Conservation (phyloP, 202 grass and related monocot genomes). For the Carex sylvatica region DNA sequence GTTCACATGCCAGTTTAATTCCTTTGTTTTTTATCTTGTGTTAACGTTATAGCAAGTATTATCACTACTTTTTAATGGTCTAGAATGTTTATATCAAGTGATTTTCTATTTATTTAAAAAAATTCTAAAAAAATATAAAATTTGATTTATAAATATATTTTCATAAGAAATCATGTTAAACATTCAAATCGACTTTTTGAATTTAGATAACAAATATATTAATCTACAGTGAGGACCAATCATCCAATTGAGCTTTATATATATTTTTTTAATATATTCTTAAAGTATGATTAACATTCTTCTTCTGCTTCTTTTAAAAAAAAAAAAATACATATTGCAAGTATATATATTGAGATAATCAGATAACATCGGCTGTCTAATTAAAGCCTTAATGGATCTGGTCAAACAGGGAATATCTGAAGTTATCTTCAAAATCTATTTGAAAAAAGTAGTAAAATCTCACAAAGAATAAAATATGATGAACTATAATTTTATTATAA, state of each 20-base stretch:
- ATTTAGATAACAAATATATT: too few relatives aligned
- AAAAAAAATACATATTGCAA: background rate
- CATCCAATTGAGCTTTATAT: too few relatives aligned
- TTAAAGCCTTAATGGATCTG: background rate
- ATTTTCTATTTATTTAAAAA: too few relatives aligned
- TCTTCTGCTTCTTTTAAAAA: background rate
- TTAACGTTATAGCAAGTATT: background rate
- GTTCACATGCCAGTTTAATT: background rate
- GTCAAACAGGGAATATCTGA: slow-evolving; percentile 18
- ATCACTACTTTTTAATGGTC: too few relatives aligned
- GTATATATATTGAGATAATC: background rate
- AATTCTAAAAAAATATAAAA: too few relatives aligned
- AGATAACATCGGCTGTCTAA: background rate
- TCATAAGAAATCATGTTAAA: too few relatives aligned
- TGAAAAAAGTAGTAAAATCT: slow-evolving; percentile 27
- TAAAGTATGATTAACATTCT: background rate
- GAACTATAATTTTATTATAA: background rate
- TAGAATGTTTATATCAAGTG: too few relatives aligned
- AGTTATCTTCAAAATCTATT: slow-evolving; percentile 19
- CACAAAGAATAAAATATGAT: slow-evolving; percentile 12
- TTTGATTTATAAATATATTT: too few relatives aligned
- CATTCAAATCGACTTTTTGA: too few relatives aligned
- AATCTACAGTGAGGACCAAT: too few relatives aligned
- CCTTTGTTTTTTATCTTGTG: background rate
- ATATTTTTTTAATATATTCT: background rate